Percentiles rank a stretch among this genome's conserved stretches.
Conservation (phyloP, 2,329 filamentous ascomycete genomes). For the Lomentospora prolificans region DNA sequence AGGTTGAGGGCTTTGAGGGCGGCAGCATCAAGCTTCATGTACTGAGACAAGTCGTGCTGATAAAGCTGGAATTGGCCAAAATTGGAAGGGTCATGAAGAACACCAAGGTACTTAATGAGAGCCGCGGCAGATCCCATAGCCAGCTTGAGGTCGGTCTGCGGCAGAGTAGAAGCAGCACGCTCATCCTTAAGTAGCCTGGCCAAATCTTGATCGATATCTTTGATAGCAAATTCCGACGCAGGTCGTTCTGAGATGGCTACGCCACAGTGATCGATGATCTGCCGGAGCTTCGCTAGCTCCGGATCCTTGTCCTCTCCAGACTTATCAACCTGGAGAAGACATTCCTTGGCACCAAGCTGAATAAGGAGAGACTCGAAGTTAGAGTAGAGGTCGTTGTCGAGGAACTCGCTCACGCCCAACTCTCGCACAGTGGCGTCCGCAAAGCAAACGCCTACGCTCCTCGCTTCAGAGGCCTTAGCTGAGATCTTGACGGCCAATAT, state of each 20-base stretch:
- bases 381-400: slow-evolving; percentile 97
- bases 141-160: slow-evolving; percentile 85
- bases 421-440: slow-evolving; percentile 94
- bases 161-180: slow-evolving; percentile 62
- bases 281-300: slow-evolving; percentile 75
- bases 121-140: slow-evolving; percentile 93
- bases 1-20: slow-evolving; percentile 90
- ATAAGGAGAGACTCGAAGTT: slow-evolving; percentile 96
- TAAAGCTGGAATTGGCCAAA: slow-evolving; percentile 97
- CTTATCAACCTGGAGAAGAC: slow-evolving; percentile 71
- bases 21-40: slow-evolving; percentile 96
- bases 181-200: slow-evolving; percentile 82
- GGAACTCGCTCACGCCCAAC: slow-evolving; percentile 91
- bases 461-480: slow-evolving; percentile 73
- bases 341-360: slow-evolving; percentile 91
- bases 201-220: slow-evolving; percentile 93
- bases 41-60: slow-evolving; percentile 92
- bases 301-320: slow-evolving; percentile 77
- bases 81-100: slow-evolving; percentile 84
- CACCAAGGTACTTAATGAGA: slow-evolving; percentile 86
- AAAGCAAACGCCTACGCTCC: slow-evolving; percentile 90
- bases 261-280: slow-evolving; percentile 86
- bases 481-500: slow-evolving; percentile 92
- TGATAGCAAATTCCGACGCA: slow-evolving; percentile 67
- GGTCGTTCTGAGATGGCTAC: slow-evolving; percentile 79